A percentile compares a stretch with the other conserved stretches of the same genome.
These are phyloP conservation scores for Trametopsis cervina DNA, from an alignment of 768 basidiomycete species.

Conservation along the genomic window DNA sequence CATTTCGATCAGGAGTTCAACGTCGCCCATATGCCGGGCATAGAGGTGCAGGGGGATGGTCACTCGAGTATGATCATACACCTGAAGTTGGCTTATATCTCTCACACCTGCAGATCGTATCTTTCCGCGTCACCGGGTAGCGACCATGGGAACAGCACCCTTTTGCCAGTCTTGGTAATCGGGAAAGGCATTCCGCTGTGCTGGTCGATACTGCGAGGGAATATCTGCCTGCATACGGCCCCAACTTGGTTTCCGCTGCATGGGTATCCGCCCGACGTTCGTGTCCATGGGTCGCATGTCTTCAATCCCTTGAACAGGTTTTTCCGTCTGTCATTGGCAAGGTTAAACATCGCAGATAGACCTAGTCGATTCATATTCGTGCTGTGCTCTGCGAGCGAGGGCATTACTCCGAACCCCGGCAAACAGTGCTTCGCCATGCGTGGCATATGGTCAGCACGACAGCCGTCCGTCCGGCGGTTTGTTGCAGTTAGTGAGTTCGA, in stretches of 20 bases:
- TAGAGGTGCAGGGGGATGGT: conserved; percentile 1
- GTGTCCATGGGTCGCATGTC: conserved; percentile 6
- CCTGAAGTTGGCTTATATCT: conserved; percentile 19
- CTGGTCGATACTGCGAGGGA: conserved; percentile 2
- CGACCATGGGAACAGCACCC: conserved; percentile 9
- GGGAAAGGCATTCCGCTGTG: not conserved
- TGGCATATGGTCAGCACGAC: not conserved
- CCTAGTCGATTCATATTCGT: conserved; percentile 8
- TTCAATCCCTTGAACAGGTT: conserved; percentile 15
- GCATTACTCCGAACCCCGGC: conserved; percentile 14
- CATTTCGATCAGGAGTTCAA: conserved; percentile 3
- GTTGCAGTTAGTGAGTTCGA: not conserved
- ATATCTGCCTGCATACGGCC: conserved; percentile 4
- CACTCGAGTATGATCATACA: not conserved
- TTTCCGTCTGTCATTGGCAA: conserved; percentile 17
- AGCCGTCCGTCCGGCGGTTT: not conserved
- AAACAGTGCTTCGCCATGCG: not conserved
- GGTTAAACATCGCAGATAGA: conserved; percentile 22
- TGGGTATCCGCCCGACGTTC: conserved; percentile 6
- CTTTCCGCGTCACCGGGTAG: conserved; percentile 12
- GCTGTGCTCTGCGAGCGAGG: conserved; percentile 15
- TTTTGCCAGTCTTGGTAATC: not conserved
- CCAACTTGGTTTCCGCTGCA: conserved; percentile 9
- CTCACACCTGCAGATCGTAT: conserved; percentile 15
- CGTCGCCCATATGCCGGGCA: conserved; percentile 5